Conservation (phyloP, 805 yeast species). For the Candida bentonensis region DNA sequence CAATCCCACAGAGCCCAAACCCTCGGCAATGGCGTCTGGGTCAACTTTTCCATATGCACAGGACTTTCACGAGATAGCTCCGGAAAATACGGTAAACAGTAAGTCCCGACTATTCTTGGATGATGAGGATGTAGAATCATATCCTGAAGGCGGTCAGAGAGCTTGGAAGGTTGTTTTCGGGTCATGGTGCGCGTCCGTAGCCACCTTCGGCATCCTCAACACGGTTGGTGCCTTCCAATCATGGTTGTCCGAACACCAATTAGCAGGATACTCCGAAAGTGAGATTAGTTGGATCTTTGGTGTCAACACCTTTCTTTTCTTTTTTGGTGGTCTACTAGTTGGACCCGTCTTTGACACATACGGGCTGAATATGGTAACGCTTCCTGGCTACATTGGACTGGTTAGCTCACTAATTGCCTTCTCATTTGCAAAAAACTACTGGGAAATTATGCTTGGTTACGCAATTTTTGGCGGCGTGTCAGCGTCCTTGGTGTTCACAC, state of each 20-base stretch:
- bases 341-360: conserved; percentile 45
- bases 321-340: conserved; percentile 31
- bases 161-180: conserved; percentile 46
- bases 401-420: conserved; percentile 38
- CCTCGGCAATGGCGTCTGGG: too few species aligned
- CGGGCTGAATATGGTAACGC: conserved; percentile 35
- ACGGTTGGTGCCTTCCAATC: conserved; percentile 56
- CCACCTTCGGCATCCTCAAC: conserved; percentile 52
- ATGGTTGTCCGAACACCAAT: conserved; percentile 39
- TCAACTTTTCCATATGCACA: too few species aligned
- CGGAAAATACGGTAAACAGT: too few species aligned
- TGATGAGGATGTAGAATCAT: conserved; percentile 3
- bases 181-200: conserved; percentile 41
- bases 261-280: conserved; percentile 30
- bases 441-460: conserved; percentile 46
- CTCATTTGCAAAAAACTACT: conserved; percentile 35
- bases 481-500: conserved; percentile 31
- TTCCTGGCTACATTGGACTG: conserved; percentile 30
- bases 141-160: conserved; percentile 39
- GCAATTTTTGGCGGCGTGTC: conserved; percentile 37
- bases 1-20: too few species aligned
- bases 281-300: conserved; percentile 58
- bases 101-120: neutral
- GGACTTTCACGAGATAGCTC: too few species aligned
- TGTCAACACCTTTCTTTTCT: conserved; percentile 22